Evolutionary conservation across 1,284 basidiomycete genomes (phyloP), one percentile per base, ranked within the genome.

Genomic region (Ceratobasidium sp.): DNA sequence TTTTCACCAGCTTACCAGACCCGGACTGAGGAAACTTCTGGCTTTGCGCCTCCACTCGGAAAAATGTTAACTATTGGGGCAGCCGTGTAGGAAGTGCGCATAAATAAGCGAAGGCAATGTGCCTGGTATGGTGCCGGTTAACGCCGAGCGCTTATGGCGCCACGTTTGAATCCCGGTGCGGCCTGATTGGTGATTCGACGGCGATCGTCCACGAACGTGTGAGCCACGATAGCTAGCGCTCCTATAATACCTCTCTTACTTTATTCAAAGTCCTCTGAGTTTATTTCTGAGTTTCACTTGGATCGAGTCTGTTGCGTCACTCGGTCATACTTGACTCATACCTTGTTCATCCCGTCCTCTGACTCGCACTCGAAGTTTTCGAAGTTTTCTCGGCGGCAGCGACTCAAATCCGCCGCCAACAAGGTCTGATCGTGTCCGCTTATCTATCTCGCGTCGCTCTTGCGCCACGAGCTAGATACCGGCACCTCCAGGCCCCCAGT

Each of bases 361-460:
- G 18, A 32, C n/a, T 28, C n/a, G 14, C 32, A 30, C 21, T 18
- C 35, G 35, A 5, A 38, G 6, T 38, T 38, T 4, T 38, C 6
- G n/a, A 14, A 4, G 41, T 16, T 7, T 26, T 13, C 30, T 18
- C 18, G 16, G 43, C 59, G 35, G 35, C 35, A 11, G 35, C 35
- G 35, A 38, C 59, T 62, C 43, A 44, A 62, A 21, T 30, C 28
- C 32, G 32, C 44, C 21, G 21, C 16, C 59, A 16, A 26, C 35
- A 28, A 21, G 67, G 67, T 70, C 67, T 70, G 67, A 52, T 70
- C 28, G 52, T 44, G 54, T 32, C 30, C 23, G 16, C 21, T 46
- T 59, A 59, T 70, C 67, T 70, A 57, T 58, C 67, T 70, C 47
- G 67, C 58, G 67, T 44, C 57, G 67, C 67, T 46, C 11, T 28